These are phyloP conservation scores for Aspergillus nidulans DNA, from an alignment of 495 filamentous ascomycete species.

Conservation along the genomic window DNA sequence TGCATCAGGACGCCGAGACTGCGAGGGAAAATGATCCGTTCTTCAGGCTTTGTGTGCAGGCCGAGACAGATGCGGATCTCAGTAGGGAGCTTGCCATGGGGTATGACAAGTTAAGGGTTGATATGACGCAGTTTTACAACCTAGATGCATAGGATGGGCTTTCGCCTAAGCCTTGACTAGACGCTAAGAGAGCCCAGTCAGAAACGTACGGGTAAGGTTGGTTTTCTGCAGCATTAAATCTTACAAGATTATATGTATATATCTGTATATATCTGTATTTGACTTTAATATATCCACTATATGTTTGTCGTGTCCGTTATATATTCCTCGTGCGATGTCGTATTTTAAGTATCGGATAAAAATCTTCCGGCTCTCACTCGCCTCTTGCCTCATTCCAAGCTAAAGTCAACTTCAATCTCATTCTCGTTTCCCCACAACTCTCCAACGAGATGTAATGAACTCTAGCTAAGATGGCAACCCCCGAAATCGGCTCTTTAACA, in stretches of 20 bases:
- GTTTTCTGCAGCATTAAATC: no score
- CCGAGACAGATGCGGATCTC: constrained; percentile 23
- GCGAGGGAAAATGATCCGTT: constrained; percentile 35
- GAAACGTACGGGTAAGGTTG: no score
- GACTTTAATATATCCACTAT: background rate
- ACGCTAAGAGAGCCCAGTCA: no score
- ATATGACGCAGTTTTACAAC: constrained; percentile 31
- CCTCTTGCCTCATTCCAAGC: no score
- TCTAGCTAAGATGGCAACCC: constrained; percentile 25
- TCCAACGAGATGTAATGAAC: background rate
- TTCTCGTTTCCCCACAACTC: background rate
- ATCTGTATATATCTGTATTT: no score
- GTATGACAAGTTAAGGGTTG: constrained; percentile 25
- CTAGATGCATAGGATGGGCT: no score
- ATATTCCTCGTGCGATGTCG: background rate
- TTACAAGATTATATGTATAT: background rate
- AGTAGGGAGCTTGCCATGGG: constrained; percentile 25
- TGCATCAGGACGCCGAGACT: constrained; percentile 35
- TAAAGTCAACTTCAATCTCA: background rate
- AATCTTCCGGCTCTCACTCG: background rate
- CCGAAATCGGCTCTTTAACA: constrained; percentile 39
- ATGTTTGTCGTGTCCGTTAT: background rate
- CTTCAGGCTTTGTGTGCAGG: constrained; percentile 24
- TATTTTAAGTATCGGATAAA: background rate
- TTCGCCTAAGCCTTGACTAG: no score